These are phyloP conservation scores for Hericium alpestre DNA, from an alignment of 768 basidiomycete species.

Conservation along the genomic window DNA sequence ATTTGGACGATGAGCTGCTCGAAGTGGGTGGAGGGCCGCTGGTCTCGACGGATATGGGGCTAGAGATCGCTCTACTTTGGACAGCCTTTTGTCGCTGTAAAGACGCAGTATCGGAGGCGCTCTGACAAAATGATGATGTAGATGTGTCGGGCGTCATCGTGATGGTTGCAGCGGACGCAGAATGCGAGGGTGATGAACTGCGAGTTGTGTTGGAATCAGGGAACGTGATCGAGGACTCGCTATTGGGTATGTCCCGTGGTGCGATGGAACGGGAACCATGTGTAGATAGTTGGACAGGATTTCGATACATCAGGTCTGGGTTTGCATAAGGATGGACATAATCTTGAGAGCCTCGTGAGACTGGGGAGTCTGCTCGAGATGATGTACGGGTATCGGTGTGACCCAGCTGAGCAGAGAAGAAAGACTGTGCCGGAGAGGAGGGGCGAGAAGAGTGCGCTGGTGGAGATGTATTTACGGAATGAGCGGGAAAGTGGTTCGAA, in stretches of 20 bases:
- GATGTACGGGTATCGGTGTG: constrained; percentile 8
- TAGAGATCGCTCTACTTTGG: constrained; percentile 12
- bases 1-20: neutral
- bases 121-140: constrained; percentile 9
- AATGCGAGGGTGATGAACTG: constrained; percentile 20
- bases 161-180: constrained; percentile 15
- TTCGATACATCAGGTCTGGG: constrained; percentile 45
- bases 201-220: constrained; percentile 24
- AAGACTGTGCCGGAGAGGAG: constrained; percentile 8
- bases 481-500: neutral
- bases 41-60: constrained; percentile 8
- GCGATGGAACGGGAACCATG: constrained; percentile 20
- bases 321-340: constrained; percentile 73
- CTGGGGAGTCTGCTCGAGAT: constrained; percentile 14
- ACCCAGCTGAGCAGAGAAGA: constrained; percentile 8
- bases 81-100: constrained; percentile 7
- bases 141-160: constrained; percentile 16
- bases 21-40: neutral
- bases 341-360: constrained; percentile 12
- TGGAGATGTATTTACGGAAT: neutral
- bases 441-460: constrained; percentile 3
- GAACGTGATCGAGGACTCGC: constrained; percentile 8
- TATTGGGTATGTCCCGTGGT: constrained; percentile 1
- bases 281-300: constrained; percentile 17
- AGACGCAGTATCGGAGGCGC: constrained; percentile 2